Evolutionary conservation across 176 grass and related monocot genomes (phyloP).

Genomic region (Ensete ventricosum): DNA sequence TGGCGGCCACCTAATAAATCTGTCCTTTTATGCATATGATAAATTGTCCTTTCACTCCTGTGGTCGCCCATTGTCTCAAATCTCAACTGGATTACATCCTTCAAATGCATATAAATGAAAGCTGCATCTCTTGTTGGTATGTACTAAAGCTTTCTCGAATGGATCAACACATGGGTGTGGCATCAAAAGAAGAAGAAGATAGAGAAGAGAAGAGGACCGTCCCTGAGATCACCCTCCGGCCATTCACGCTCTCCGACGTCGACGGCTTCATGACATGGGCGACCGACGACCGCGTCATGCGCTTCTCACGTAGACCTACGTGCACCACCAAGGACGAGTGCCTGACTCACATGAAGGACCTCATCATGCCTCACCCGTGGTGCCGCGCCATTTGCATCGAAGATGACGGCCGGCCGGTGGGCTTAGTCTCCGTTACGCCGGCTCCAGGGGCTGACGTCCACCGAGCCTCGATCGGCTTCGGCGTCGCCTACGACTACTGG

Average conservation of each 20-base stretch:
- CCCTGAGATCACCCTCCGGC: conserved; percentile 28
- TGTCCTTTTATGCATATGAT: too few species aligned
- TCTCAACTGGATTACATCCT: too few species aligned
- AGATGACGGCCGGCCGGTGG: conserved; percentile 29
- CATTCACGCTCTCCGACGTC: conserved; percentile 22
- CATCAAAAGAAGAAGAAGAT: too few species aligned
- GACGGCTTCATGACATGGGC: conserved; percentile 52
- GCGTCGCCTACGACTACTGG: conserved; percentile 29
- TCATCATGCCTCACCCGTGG: conserved; percentile 42
- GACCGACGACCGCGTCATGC: conserved; percentile 50
- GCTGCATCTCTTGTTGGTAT: too few species aligned
- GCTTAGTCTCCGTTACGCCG: conserved; percentile 37
- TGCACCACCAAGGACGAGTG: conserved; percentile 33
- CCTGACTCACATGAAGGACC: conserved; percentile 26
- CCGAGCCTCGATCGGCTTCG: conserved; percentile 46
- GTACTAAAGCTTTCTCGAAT: too few species aligned
- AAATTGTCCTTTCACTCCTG: too few species aligned
- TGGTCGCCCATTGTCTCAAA: too few species aligned
- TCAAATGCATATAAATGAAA: too few species aligned
- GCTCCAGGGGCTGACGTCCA: conserved; percentile 26
- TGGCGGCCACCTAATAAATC: too few species aligned
- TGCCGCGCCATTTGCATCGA: conserved; percentile 37
- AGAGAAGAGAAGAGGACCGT: neutral
- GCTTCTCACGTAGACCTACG: conserved; percentile 23
- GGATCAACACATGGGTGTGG: too few species aligned